Percentiles rank a stretch among this genome's conserved stretches.
Evolutionary conservation across 225 moss, liverwort and hornwort genomes (phyloP).

Genomic region (Pseudisothecium myosuroides): DNA sequence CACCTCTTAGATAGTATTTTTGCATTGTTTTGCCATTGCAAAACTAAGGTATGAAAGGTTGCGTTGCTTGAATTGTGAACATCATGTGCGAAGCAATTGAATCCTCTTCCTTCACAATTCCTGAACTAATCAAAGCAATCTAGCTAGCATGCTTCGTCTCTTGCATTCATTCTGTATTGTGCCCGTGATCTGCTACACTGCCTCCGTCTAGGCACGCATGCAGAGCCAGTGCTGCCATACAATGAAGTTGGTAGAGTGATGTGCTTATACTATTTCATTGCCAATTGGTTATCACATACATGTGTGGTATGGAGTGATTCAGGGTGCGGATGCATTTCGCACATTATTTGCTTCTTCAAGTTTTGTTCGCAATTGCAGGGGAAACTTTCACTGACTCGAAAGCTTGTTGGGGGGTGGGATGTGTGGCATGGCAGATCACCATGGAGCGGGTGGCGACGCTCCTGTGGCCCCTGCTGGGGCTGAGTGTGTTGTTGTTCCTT

Average conservation of each 20-base stretch:
- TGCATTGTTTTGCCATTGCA: too few relatives aligned
- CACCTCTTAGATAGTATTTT: neutral
- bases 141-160: neutral
- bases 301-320: neutral
- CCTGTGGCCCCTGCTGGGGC: neutral
- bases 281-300: neutral
- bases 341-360: neutral
- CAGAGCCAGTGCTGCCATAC: neutral
- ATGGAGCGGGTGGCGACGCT: neutral
- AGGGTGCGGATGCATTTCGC: neutral
- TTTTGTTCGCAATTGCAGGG: too few relatives aligned
- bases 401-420: neutral
- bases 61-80: neutral
- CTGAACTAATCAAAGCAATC: neutral
- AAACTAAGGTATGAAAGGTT: neutral
- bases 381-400: too few relatives aligned
- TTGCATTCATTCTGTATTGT: neutral
- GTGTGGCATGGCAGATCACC: too few relatives aligned
- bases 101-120: neutral
- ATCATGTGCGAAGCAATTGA: neutral
- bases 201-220: neutral
- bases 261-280: neutral
- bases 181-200: neutral
- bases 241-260: neutral
- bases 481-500: neutral